phyloP scores from a whole-genome alignment of 1,139 yeast genomes.

The Protomyces inundatus region DNA sequence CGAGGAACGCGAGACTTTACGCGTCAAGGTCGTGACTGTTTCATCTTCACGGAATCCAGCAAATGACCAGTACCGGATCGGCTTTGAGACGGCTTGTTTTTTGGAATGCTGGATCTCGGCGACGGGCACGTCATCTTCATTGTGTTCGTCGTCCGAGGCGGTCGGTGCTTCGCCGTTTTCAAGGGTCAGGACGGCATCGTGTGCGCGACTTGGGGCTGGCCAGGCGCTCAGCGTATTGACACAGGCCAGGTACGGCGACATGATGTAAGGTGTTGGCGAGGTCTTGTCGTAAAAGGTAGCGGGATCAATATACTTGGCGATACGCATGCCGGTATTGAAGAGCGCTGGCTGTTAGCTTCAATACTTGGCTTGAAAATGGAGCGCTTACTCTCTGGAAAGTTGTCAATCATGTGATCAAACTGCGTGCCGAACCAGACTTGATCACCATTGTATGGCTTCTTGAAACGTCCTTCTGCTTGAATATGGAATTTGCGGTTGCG shows the following conservation, averaged over 20 bases:
- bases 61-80: slow-evolving; percentile 28
- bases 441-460: slow-evolving; percentile 26
- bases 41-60: slow-evolving; percentile 27
- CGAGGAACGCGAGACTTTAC: slow-evolving; percentile 5
- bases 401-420: slow-evolving; percentile 28
- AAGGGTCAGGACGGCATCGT: slow-evolving; percentile 27
- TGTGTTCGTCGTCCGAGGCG: slow-evolving; percentile 20
- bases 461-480: slow-evolving; percentile 30
- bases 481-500: slow-evolving; percentile 29
- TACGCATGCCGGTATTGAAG: slow-evolving; percentile 28
- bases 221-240: slow-evolving; percentile 29
- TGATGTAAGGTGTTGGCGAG: slow-evolving; percentile 24
- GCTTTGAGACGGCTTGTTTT: background rate
- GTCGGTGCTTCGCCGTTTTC: slow-evolving; percentile 10
- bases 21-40: background rate
- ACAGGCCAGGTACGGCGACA: slow-evolving; percentile 30
- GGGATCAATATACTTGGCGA: slow-evolving; percentile 29
- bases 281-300: slow-evolving; percentile 28
- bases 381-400: slow-evolving; percentile 26
- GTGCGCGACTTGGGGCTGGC: slow-evolving; percentile 27
- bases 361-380: background rate
- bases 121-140: slow-evolving; percentile 17
- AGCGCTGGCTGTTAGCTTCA: slow-evolving; percentile 14
- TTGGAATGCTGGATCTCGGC: slow-evolving; percentile 11
- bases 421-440: slow-evolving; percentile 29